Evolutionary conservation across 1,284 basidiomycete species (phyloP).

Genomic region (Afroboletus lepidellus): DNA sequence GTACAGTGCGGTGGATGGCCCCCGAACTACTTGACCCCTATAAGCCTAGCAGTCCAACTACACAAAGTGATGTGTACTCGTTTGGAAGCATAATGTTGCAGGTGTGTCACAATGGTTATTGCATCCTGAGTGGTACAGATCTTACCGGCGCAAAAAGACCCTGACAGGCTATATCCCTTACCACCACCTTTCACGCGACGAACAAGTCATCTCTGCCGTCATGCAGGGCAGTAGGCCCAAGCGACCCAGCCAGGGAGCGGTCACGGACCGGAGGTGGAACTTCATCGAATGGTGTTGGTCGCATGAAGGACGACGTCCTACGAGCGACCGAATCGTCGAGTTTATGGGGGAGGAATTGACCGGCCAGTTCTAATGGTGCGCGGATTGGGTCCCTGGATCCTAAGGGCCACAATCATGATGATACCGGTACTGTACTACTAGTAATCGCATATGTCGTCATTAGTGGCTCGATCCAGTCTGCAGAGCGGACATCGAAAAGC

Average conservation of each 20-base stretch:
- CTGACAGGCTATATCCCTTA: slow-evolving; percentile 1
- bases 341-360: background rate
- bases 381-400: no score
- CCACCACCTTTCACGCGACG: background rate
- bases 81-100: slow-evolving; percentile 7
- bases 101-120: background rate
- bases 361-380: no score
- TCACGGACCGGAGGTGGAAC: slow-evolving; percentile 1
- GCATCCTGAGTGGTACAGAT: background rate
- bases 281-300: slow-evolving; percentile 5
- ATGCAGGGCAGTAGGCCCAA: background rate
- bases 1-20: slow-evolving; percentile 5
- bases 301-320: background rate
- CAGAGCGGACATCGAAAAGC: no score
- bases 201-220: background rate
- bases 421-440: no score
- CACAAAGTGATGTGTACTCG: slow-evolving; percentile 3
- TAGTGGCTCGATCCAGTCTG: no score
- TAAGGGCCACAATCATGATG: no score
- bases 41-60: background rate
- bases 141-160: background rate
- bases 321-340: slow-evolving; percentile 1
- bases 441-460: no score
- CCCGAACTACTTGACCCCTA: background rate
- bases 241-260: background rate